Percentiles rank a stretch among this genome's conserved stretches.
phyloP scores from a whole-genome alignment of 1,139 yeast genomes.

The Diutina rugosa region DNA sequence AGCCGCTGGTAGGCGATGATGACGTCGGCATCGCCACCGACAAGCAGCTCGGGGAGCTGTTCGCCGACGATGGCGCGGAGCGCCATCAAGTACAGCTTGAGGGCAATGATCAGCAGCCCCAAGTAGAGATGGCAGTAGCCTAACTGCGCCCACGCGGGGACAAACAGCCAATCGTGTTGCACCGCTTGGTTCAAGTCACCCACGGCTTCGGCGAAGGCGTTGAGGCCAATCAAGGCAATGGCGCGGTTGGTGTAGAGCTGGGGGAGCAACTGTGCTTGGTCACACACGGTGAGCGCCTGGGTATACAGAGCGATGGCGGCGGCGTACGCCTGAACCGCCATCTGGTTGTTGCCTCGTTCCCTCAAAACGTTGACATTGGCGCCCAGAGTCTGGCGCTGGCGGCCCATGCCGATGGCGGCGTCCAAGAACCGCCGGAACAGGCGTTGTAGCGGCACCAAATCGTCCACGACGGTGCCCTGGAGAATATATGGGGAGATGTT shows the following conservation, averaged over 20 bases:
- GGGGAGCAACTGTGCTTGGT: conserved; percentile 10
- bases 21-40: conserved; percentile 8
- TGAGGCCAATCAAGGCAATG: conserved; percentile 29
- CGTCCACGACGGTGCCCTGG: background rate
- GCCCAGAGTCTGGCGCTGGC: background rate
- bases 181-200: conserved; percentile 24
- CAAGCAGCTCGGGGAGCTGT: conserved; percentile 16
- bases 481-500: background rate
- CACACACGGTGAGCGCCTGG: conserved; percentile 14
- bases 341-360: conserved; percentile 30
- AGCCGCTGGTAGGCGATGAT: conserved; percentile 10
- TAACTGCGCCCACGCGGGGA: conserved; percentile 35
- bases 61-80: conserved; percentile 20
- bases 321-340: conserved; percentile 24
- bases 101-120: conserved; percentile 23
- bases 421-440: background rate
- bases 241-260: conserved; percentile 29
- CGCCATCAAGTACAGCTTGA: conserved; percentile 22
- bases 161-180: conserved; percentile 17
- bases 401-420: background rate
- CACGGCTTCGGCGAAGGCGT: conserved; percentile 30
- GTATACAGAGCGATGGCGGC: conserved; percentile 31
- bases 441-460: background rate
- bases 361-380: conserved; percentile 10
- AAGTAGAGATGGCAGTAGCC: conserved; percentile 33